Evolutionary conservation across 73 alveolate genomes (phyloP).

Genomic region (Paramecium primaurelia): DNA sequence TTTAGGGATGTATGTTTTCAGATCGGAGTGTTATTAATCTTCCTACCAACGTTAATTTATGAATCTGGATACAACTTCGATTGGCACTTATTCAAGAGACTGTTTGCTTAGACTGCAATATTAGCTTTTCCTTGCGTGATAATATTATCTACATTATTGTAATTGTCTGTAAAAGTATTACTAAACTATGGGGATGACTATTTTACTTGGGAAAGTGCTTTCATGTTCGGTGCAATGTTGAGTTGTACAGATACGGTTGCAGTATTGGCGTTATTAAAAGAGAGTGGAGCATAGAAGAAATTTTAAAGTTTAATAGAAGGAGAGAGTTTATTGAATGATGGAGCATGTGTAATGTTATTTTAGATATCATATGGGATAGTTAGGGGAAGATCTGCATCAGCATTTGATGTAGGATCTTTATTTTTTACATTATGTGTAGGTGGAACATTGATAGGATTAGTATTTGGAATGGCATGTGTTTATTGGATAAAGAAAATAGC

Average conservation of each 20-base stretch:
- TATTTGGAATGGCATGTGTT: conserved; percentile 55
- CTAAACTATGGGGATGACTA: conserved; percentile 64
- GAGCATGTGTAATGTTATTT: conserved; percentile 73
- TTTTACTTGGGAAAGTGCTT: conserved; percentile 71
- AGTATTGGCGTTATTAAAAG: conserved; percentile 71
- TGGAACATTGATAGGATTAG: conserved; percentile 69
- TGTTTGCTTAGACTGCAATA: conserved; percentile 42
- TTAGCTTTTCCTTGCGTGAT: conserved; percentile 66
- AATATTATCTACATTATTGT: conserved; percentile 43
- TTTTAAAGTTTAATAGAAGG: conserved; percentile 74
- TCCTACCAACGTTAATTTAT: conserved; percentile 62
- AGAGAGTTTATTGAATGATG: conserved; percentile 74
- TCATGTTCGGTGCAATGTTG: conserved; percentile 72
- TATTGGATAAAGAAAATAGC: conserved; percentile 67
- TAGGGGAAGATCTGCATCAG: conserved; percentile 48
- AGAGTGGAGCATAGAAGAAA: conserved; percentile 72
- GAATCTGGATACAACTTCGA: conserved; percentile 65
- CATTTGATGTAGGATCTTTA: not conserved
- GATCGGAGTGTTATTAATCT: conserved; percentile 46
- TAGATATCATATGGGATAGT: conserved; percentile 56
- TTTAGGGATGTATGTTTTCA: not conserved
- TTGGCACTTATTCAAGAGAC: conserved; percentile 64
- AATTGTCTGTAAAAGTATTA: conserved; percentile 50
- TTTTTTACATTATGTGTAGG: conserved; percentile 47
- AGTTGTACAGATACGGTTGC: conserved; percentile 84